Percentiles rank a stretch among this genome's conserved stretches.
phyloP scores from a whole-genome alignment of 352 stramenopile genomes.

The Phytophthora idaei region DNA sequence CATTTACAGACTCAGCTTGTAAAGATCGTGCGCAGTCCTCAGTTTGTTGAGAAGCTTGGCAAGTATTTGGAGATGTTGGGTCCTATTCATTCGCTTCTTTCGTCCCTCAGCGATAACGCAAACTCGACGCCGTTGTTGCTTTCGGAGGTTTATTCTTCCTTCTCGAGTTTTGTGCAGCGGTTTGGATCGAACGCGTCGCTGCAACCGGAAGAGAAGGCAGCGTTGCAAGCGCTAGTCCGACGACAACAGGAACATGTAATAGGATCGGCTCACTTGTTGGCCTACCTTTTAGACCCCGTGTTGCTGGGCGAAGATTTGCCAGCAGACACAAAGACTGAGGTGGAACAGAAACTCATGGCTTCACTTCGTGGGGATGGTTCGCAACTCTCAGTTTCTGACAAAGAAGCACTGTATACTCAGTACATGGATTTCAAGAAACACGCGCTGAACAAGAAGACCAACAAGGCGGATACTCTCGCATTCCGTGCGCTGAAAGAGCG shows the following conservation, averaged over 20 bases:
- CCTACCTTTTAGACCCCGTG: slow-evolving; percentile 52
- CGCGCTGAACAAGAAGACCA: slow-evolving; percentile 34
- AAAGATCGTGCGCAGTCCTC: slow-evolving; percentile 23
- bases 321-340: slow-evolving; percentile 33
- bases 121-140: slow-evolving; percentile 20
- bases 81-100: slow-evolving; percentile 34
- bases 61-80: slow-evolving; percentile 44
- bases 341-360: slow-evolving; percentile 44
- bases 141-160: slow-evolving; percentile 46
- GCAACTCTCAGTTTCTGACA: slow-evolving; percentile 26
- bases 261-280: slow-evolving; percentile 32
- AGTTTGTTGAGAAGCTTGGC: slow-evolving; percentile 35
- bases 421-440: slow-evolving; percentile 56
- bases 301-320: slow-evolving; percentile 46
- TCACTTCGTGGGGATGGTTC: slow-evolving; percentile 27
- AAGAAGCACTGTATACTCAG: slow-evolving; percentile 49
- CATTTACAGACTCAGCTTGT: slow-evolving; percentile 34
- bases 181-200: slow-evolving; percentile 31
- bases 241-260: slow-evolving; percentile 29
- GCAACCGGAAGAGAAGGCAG: slow-evolving; percentile 30
- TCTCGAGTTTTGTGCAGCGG: slow-evolving; percentile 29
- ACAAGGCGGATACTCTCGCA: slow-evolving; percentile 41
- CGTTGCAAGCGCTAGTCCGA: slow-evolving; percentile 26
- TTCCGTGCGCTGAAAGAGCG: slow-evolving; percentile 53
- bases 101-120: slow-evolving; percentile 11